A percentile compares a stretch with the other conserved stretches of the same genome.
These are phyloP conservation scores for Annulohypoxylon moriforme DNA, from an alignment of 495 filamentous ascomycete genomes.

Conservation along the genomic window DNA sequence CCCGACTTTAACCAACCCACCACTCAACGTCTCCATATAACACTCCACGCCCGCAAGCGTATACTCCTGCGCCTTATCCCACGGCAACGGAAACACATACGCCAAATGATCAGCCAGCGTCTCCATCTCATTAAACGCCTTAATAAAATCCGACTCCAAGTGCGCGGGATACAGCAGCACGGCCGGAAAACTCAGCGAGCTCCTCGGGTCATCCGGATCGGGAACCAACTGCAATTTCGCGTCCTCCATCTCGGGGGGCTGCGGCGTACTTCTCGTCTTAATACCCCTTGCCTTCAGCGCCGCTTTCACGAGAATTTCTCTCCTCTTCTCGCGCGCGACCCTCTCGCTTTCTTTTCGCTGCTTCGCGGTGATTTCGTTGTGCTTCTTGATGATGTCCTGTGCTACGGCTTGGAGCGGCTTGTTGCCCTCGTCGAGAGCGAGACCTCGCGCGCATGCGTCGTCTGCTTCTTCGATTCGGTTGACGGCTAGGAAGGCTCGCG, in stretches of 20 bases:
- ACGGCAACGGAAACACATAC: conserved; percentile 85
- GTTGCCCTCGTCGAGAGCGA: conserved; percentile 71
- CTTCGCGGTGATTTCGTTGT: conserved; percentile 50
- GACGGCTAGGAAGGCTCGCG: conserved; percentile 77
- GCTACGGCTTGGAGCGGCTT: conserved; percentile 66
- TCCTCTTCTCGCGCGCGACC: conserved; percentile 58
- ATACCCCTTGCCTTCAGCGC: conserved; percentile 83
- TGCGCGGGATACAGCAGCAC: conserved; percentile 85
- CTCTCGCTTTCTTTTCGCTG: conserved; percentile 62
- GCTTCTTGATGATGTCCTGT: conserved; percentile 63
- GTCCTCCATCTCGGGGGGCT: conserved; percentile 87
- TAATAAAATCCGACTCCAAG: conserved; percentile 88
- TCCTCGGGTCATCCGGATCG: conserved; percentile 77
- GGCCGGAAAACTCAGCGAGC: conserved; percentile 76
- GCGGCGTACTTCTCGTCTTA: conserved; percentile 68
- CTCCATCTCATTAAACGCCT: conserved; percentile 79
- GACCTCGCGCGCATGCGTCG: conserved; percentile 76
- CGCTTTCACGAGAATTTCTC: conserved; percentile 69
- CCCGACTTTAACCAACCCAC: conserved; percentile 90
- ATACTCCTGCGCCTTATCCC: conserved; percentile 81
- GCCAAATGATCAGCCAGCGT: conserved; percentile 75
- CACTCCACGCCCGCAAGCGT: conserved; percentile 75
- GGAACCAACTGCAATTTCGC: conserved; percentile 73
- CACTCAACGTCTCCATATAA: conserved; percentile 83
- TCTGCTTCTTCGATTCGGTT: conserved; percentile 78